A percentile compares a stretch with the other conserved stretches of the same genome.
phyloP scores from a whole-genome alignment of 805 yeast species.

The Wickerhamomyces subpelliculosus region DNA sequence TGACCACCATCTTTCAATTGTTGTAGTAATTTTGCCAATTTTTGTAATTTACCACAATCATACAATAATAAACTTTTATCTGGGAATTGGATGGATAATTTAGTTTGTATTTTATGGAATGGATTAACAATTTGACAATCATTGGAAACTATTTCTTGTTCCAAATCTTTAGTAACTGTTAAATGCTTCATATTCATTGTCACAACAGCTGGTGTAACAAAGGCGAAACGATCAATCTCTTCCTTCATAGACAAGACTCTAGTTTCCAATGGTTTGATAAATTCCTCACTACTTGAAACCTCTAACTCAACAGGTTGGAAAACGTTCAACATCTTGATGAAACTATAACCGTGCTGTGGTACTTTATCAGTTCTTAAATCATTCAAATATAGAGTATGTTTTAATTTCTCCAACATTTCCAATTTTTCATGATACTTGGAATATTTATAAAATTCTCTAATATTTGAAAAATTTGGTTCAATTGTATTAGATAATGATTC shows the following conservation, averaged over 20 bases:
- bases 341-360: conserved; percentile 65
- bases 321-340: conserved; percentile 36
- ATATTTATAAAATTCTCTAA: conserved; percentile 54
- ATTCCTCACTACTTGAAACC: conserved; percentile 16
- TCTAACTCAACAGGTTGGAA: conserved; percentile 22
- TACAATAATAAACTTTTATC: conserved; percentile 87
- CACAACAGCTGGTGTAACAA: conserved; percentile 83
- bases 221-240: conserved; percentile 67
- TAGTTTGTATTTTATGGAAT: conserved; percentile 79
- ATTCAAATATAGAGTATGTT: conserved; percentile 59
- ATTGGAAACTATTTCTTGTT: conserved; percentile 23
- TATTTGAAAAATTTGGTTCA: conserved; percentile 26
- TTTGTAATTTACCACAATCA: conserved; percentile 96
- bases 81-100: conserved; percentile 89
- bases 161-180: conserved; percentile 33
- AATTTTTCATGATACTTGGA: conserved; percentile 45
- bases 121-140: conserved; percentile 33
- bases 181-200: conserved; percentile 61
- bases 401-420: conserved; percentile 43
- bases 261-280: conserved; percentile 35
- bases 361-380: conserved; percentile 51
- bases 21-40: conserved; percentile 65
- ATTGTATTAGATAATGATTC: conserved; percentile 24
- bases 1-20: conserved; percentile 83
- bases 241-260: conserved; percentile 37